Percentiles rank a stretch among this genome's conserved stretches.
Evolutionary conservation across 495 filamentous ascomycete species (phyloP).

Genomic region (Aspergillus cristatus): DNA sequence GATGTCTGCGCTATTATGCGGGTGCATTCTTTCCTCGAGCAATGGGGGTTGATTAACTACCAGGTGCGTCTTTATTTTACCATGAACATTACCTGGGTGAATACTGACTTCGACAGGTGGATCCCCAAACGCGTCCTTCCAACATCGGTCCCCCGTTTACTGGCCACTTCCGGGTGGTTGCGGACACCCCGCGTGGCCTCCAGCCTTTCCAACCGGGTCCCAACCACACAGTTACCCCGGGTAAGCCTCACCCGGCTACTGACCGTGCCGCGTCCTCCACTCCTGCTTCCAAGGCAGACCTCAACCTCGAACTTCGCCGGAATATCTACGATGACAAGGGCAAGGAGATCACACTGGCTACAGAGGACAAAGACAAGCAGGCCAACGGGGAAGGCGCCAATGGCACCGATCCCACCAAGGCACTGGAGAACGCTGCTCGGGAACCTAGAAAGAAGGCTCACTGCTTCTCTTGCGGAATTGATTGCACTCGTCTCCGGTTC

Average conservation of each 20-base stretch:
- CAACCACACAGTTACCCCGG: slow-evolving; percentile 60
- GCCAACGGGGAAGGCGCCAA: slow-evolving; percentile 66
- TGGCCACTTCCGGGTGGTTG: slow-evolving; percentile 89
- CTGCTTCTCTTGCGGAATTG: slow-evolving; percentile 85
- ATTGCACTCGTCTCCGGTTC: slow-evolving; percentile 87
- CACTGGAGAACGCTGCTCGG: slow-evolving; percentile 49
- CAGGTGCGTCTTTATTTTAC: slow-evolving; percentile 49
- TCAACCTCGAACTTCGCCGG: slow-evolving; percentile 82
- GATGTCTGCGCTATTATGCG: slow-evolving; percentile 99
- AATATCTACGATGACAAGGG: slow-evolving; percentile 93
- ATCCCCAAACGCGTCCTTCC: slow-evolving; percentile 88
- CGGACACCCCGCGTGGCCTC: slow-evolving; percentile 88
- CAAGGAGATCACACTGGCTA: slow-evolving; percentile 61
- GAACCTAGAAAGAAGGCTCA: slow-evolving; percentile 62
- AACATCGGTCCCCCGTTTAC: slow-evolving; percentile 95
- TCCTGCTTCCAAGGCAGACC: slow-evolving; percentile 63
- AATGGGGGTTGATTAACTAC: slow-evolving; percentile 98
- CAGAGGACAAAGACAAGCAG: slow-evolving; percentile 53
- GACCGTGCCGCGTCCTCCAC: slow-evolving; percentile 65
- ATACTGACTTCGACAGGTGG: slow-evolving; percentile 53
- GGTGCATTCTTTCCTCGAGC: slow-evolving; percentile 95
- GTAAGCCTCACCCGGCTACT: slow-evolving; percentile 60
- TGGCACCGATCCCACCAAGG: slow-evolving; percentile 50
- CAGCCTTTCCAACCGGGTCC: slow-evolving; percentile 90
- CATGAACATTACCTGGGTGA: background rate